phyloP scores from a whole-genome alignment of 2,329 filamentous ascomycete species.

The Westerdykella aurantiaca region DNA sequence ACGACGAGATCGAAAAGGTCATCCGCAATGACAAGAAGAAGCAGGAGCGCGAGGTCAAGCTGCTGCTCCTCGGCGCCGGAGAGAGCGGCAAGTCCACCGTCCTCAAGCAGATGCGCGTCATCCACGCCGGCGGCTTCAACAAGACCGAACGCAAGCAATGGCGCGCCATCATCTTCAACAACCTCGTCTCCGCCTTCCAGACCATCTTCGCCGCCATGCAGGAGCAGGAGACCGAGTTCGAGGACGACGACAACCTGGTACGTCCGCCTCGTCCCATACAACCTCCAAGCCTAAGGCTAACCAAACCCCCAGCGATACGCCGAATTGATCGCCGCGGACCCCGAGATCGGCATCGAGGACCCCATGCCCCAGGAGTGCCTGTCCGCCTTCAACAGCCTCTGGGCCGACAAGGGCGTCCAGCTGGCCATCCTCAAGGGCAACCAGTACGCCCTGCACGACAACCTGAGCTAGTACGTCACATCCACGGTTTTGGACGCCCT shows the following conservation, averaged over 20 bases:
- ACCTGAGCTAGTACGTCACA: constrained; percentile 94
- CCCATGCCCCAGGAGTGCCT: constrained; percentile 72
- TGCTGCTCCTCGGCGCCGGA: constrained; percentile 85
- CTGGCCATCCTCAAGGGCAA: constrained; percentile 88
- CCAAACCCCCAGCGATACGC: constrained; percentile 60
- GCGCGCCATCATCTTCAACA: constrained; percentile 92
- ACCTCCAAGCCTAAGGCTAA: neutral
- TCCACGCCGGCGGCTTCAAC: constrained; percentile 88
- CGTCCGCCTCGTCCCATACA: constrained; percentile 21
- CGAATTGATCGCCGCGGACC: constrained; percentile 68
- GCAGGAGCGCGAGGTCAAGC: constrained; percentile 83
- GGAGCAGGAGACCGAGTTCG: constrained; percentile 73
- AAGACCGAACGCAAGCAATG: constrained; percentile 87
- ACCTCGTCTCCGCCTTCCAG: constrained; percentile 87
- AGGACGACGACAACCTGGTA: constrained; percentile 73
- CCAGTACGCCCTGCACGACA: constrained; percentile 94
- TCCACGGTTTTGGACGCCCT: constrained; percentile 40
- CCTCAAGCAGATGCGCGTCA: constrained; percentile 98
- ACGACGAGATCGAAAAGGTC: constrained; percentile 74
- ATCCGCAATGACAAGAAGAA: constrained; percentile 84
- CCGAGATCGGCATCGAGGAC: constrained; percentile 78
- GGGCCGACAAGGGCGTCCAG: constrained; percentile 78
- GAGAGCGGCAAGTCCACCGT: constrained; percentile 96
- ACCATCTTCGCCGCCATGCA: constrained; percentile 88
- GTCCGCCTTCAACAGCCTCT: constrained; percentile 74